Evolutionary conservation across 768 basidiomycete species (phyloP).

Genomic region (Naematelia encephala): DNA sequence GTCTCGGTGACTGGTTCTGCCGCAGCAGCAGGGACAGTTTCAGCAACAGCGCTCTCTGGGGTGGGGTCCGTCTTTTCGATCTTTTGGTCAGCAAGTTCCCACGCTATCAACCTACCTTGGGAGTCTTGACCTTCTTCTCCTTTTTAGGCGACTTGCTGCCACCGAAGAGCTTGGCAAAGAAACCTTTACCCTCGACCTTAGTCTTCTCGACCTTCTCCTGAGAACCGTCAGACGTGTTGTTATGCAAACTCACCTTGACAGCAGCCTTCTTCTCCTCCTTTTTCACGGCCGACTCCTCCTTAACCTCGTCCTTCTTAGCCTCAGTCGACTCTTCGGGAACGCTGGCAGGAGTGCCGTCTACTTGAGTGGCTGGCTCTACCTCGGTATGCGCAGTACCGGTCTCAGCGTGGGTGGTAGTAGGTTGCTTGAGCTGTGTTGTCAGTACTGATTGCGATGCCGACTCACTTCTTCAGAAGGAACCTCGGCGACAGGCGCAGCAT

Average conservation of each 20-base stretch:
- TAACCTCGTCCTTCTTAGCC: constrained; percentile 46
- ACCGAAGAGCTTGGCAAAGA: constrained; percentile 74
- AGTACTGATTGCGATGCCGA: constrained; percentile 4
- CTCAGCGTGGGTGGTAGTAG: constrained; percentile 43
- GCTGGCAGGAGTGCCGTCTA: constrained; percentile 40
- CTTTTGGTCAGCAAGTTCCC: constrained; percentile 15
- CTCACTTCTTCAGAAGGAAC: constrained; percentile 16
- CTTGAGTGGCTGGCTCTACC: constrained; percentile 35
- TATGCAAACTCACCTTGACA: constrained; percentile 27
- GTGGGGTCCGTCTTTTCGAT: constrained; percentile 45
- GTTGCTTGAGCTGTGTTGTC: constrained; percentile 28
- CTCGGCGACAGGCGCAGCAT: constrained; percentile 20
- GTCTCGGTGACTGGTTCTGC: constrained; percentile 52
- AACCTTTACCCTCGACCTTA: constrained; percentile 58
- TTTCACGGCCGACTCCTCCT: constrained; percentile 51
- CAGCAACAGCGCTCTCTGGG: constrained; percentile 16
- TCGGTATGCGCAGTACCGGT: constrained; percentile 40
- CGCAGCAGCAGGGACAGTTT: constrained; percentile 18
- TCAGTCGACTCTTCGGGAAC: constrained; percentile 41
- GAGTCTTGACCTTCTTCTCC: constrained; percentile 62
- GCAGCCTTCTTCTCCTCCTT: constrained; percentile 41
- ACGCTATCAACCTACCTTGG: constrained; percentile 50
- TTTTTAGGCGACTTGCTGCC: constrained; percentile 53
- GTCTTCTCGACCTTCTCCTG: constrained; percentile 56
- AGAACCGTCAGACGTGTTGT: constrained; percentile 12